phyloP scores from a whole-genome alignment of 2,329 filamentous ascomycete species.

The Xylariaceae sp. region DNA sequence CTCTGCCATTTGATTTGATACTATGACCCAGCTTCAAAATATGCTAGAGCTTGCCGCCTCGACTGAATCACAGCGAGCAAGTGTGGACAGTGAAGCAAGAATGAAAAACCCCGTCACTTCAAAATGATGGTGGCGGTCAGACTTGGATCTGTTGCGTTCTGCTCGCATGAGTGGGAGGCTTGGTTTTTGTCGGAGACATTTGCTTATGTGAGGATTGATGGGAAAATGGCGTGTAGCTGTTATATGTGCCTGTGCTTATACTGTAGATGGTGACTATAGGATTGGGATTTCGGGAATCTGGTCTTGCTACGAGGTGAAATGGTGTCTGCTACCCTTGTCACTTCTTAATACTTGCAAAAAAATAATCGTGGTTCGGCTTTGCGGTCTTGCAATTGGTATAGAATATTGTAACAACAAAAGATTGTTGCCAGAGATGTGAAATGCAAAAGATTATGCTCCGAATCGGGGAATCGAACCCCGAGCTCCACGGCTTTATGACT shows the following conservation, averaged over 20 bases:
- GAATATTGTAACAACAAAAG: too few relatives aligned
- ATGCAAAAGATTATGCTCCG: slow-evolving; percentile 16
- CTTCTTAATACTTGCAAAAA: too few relatives aligned
- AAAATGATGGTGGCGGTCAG: slow-evolving; percentile 13
- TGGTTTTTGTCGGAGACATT: slow-evolving; percentile 29
- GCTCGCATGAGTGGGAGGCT: slow-evolving; percentile 22
- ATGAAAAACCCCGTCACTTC: slow-evolving; percentile 35
- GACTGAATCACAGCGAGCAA: slow-evolving; percentile 53
- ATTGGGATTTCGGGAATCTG: too few relatives aligned
- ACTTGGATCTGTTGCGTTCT: slow-evolving; percentile 11
- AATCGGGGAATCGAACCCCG: slow-evolving; percentile 34
- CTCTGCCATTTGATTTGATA: too few relatives aligned
- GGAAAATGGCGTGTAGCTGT: too few relatives aligned
- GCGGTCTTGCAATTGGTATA: too few relatives aligned
- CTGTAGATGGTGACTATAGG: too few relatives aligned
- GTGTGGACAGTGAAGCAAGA: slow-evolving; percentile 70
- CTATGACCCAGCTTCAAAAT: slow-evolving; percentile 48
- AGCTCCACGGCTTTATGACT: slow-evolving; percentile 26
- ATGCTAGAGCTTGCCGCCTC: slow-evolving; percentile 65
- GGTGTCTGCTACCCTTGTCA: too few relatives aligned
- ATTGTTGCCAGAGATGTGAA: too few relatives aligned
- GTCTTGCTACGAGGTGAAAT: too few relatives aligned
- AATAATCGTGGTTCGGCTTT: too few relatives aligned
- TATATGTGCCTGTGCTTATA: too few relatives aligned
- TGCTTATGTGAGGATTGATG: neutral